Percentiles rank a stretch among this genome's conserved stretches.
Evolutionary conservation across 2,329 filamentous ascomycete genomes (phyloP).

Genomic region (Aspergillus ibericus): DNA sequence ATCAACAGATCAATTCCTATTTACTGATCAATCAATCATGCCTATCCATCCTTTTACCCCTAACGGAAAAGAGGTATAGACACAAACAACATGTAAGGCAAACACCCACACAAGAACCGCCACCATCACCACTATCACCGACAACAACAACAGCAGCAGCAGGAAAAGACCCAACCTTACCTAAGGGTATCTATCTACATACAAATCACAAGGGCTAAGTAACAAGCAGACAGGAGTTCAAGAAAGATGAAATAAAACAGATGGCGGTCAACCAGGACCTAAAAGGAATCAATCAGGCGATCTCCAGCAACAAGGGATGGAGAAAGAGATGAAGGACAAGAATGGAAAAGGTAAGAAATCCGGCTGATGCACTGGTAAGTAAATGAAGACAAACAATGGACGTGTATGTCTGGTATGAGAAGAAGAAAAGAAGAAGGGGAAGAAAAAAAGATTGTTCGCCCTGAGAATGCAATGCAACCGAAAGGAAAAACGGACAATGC

Average conservation of each 20-base stretch:
- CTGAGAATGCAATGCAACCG: constrained; percentile 13
- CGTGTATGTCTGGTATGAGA: neutral
- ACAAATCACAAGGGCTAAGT: constrained; percentile 9
- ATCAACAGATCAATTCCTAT: neutral
- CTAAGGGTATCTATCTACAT: constrained; percentile 23
- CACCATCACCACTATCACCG: neutral
- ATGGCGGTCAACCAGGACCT: neutral
- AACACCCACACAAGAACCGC: neutral
- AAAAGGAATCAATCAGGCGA: neutral
- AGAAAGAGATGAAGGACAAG: neutral
- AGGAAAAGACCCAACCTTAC: constrained; percentile 14
- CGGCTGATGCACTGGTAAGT: constrained; percentile 1
- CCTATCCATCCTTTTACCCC: neutral
- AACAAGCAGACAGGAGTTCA: constrained; percentile 10
- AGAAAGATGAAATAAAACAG: neutral
- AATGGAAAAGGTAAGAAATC: neutral
- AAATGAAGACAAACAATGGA: neutral
- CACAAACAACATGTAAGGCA: neutral
- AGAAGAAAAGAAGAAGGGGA: neutral
- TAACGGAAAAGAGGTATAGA: neutral
- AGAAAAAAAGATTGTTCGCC: constrained; percentile 5
- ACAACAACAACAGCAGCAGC: neutral
- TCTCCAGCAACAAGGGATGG: neutral
- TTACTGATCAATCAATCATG: neutral
- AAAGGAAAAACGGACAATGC: constrained; percentile 5